Evolutionary conservation across 192 early-diverging fungal genomes (phyloP), one percentile per base, ranked within the genome.

Genomic region (Polychytrium aggregatum): DNA sequence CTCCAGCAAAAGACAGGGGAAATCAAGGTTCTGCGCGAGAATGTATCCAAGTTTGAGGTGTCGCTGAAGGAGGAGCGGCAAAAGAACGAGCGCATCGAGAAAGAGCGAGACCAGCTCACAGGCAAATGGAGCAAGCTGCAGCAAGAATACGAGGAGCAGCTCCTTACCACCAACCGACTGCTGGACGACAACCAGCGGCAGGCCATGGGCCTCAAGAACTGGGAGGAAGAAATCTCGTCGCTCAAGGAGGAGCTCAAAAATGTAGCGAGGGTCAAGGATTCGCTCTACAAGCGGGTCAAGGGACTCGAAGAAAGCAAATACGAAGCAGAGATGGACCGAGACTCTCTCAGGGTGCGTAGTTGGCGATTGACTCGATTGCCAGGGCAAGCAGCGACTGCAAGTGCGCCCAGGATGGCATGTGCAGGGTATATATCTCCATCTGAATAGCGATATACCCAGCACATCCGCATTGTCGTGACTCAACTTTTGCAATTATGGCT

Each of bases 281-380:
- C 60, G 16, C 40, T 77, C 41, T 27, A 45, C 30, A 77, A 77
- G 45, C 50, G 53, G 33, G 53, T 65, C 44, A 77, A 72, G 55
- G 34, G 26, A 20, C 11, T 74, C 18, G 74, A 77, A 25, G 74
- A 77, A 30, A 53, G 46, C 2, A 73, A 70, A 39, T 50, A 61
- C 46, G 66, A 71, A 52, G 63, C 65, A 9, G 74, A 77, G 45
- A 52, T 77, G 0, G 74, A 77, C 33, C 38, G 71, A 13, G 70
- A 73, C 36, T 37, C 59, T 45, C 49, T 77, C 13, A 67, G 62
- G 50, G 72, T 65, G 42, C n/a, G n/a, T n/a, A n/a, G n/a, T n/a
- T 0, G 26, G 18, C 14, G 28, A 26, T n/a, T n/a, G n/a, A n/a
- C n/a, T n/a, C n/a, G n/a, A n/a, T n/a, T n/a, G n/a, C n/a, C n/a